A percentile compares a stretch with the other conserved stretches of the same genome.
Evolutionary conservation across 2,329 filamentous ascomycete species (phyloP).

Genomic region (Trichoderma brevicompactum): DNA sequence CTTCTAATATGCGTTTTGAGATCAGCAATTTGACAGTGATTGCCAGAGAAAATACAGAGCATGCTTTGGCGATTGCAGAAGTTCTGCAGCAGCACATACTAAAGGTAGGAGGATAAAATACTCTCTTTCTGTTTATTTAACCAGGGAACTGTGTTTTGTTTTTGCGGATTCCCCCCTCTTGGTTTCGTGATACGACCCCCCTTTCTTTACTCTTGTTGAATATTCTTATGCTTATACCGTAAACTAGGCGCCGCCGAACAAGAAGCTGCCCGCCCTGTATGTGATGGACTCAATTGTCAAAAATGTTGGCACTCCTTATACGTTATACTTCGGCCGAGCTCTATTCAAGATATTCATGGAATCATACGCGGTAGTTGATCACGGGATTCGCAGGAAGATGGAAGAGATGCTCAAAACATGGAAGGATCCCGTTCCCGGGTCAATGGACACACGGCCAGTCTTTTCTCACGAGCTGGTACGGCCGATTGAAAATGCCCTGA

Average conservation of each 20-base stretch:
- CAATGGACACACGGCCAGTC: slow-evolving; percentile 88
- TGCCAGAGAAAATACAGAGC: slow-evolving; percentile 94
- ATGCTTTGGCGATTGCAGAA: slow-evolving; percentile 89
- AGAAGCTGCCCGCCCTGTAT: slow-evolving; percentile 94
- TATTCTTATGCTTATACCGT: slow-evolving; percentile 44
- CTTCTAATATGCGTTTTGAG: slow-evolving; percentile 88
- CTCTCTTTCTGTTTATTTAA: not conserved
- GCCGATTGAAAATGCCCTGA: slow-evolving; percentile 91
- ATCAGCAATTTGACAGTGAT: slow-evolving; percentile 98
- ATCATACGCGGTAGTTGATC: slow-evolving; percentile 87
- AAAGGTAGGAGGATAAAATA: slow-evolving; percentile 69
- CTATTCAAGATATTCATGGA: slow-evolving; percentile 97
- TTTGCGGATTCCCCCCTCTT: not conserved
- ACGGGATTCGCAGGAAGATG: slow-evolving; percentile 82
- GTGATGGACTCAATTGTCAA: slow-evolving; percentile 98
- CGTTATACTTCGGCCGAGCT: slow-evolving; percentile 88
- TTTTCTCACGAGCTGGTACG: slow-evolving; percentile 86
- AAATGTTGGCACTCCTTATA: slow-evolving; percentile 97
- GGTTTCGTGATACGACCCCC: not conserved
- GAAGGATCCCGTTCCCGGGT: slow-evolving; percentile 95
- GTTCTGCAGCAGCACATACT: slow-evolving; percentile 92
- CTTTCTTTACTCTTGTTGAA: not conserved
- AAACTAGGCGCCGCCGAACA: slow-evolving; percentile 76
- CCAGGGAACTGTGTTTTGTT: not conserved
- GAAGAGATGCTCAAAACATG: slow-evolving; percentile 97